A percentile compares a stretch with the other conserved stretches of the same genome.
phyloP scores from a whole-genome alignment of 169 alveolate genomes.

The Cryptosporidium tyzzeri region DNA sequence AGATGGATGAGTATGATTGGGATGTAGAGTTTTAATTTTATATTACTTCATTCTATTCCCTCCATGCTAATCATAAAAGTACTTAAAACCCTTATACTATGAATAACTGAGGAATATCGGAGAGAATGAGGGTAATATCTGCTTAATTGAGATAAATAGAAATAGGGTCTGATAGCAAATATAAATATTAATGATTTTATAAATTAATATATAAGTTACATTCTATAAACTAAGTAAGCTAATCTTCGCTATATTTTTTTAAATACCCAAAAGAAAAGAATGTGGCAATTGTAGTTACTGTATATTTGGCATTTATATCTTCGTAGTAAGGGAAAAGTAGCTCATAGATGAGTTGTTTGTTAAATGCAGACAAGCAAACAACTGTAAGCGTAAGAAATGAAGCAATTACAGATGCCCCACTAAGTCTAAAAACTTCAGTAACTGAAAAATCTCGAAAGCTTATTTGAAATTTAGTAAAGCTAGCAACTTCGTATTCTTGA shows the following conservation, averaged over 20 bases:
- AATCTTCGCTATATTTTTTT: constrained; percentile 22
- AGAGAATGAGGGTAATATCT: neutral
- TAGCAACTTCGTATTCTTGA: constrained; percentile 14
- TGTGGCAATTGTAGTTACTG: constrained; percentile 60
- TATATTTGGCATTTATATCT: constrained; percentile 39
- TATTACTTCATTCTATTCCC: too few relatives aligned
- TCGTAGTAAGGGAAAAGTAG: constrained; percentile 66
- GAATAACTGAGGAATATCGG: too few relatives aligned
- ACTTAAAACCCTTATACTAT: too few relatives aligned
- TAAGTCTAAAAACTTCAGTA: constrained; percentile 59
- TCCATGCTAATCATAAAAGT: too few relatives aligned
- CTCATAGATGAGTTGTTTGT: constrained; percentile 68
- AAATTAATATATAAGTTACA: neutral
- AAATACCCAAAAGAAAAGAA: constrained; percentile 59
- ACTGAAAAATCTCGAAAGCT: constrained; percentile 71
- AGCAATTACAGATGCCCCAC: constrained; percentile 69
- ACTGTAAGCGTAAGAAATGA: constrained; percentile 53
- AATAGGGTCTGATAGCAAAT: neutral
- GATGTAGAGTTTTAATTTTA: constrained; percentile 40
- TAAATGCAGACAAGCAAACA: constrained; percentile 66
- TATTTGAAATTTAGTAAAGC: constrained; percentile 41
- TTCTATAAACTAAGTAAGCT: neutral
- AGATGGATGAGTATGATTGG: constrained; percentile 63
- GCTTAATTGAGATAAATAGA: neutral
- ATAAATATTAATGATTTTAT: neutral